These are phyloP conservation scores for Saccharomycopsis olivae DNA, from an alignment of 805 yeast genomes.

Conservation along the genomic window DNA sequence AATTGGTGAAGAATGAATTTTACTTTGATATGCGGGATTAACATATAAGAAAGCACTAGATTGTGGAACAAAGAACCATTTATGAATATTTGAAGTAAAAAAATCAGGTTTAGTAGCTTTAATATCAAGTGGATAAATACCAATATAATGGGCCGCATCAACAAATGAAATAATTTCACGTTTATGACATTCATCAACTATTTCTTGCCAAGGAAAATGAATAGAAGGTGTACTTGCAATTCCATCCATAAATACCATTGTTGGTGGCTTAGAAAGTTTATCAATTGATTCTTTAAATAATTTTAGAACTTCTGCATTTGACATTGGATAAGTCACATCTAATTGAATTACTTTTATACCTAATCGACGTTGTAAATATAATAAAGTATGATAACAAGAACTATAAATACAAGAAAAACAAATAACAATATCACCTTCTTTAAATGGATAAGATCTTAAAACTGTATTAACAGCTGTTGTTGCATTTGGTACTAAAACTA, in stretches of 20 bases:
- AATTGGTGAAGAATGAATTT: slow-evolving; percentile 47
- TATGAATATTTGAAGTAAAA: slow-evolving; percentile 52
- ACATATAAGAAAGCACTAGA: slow-evolving; percentile 53
- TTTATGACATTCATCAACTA: slow-evolving; percentile 35
- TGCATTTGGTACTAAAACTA: slow-evolving; percentile 50
- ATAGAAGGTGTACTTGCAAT: slow-evolving; percentile 59
- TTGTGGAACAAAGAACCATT: slow-evolving; percentile 54
- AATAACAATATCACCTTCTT: slow-evolving; percentile 41
- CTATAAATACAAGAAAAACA: slow-evolving; percentile 41
- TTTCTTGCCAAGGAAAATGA: slow-evolving; percentile 41
- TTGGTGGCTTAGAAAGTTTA: slow-evolving; percentile 17
- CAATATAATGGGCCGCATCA: slow-evolving; percentile 69
- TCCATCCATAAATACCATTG: slow-evolving; percentile 43
- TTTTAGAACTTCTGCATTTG: slow-evolving; percentile 30
- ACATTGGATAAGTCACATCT: slow-evolving; percentile 33
- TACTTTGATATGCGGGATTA: slow-evolving; percentile 36
- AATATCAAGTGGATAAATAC: slow-evolving; percentile 27
- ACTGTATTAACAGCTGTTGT: slow-evolving; percentile 50
- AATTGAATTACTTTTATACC: slow-evolving; percentile 24
- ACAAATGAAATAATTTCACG: slow-evolving; percentile 42
- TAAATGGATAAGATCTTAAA: slow-evolving; percentile 42
- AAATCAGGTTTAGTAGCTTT: slow-evolving; percentile 40
- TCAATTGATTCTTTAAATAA: slow-evolving; percentile 21
- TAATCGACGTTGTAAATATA: slow-evolving; percentile 27
- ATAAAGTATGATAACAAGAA: slow-evolving; percentile 42